These are phyloP conservation scores for Candida montana DNA, from an alignment of 805 yeast genomes.

Conservation along the genomic window DNA sequence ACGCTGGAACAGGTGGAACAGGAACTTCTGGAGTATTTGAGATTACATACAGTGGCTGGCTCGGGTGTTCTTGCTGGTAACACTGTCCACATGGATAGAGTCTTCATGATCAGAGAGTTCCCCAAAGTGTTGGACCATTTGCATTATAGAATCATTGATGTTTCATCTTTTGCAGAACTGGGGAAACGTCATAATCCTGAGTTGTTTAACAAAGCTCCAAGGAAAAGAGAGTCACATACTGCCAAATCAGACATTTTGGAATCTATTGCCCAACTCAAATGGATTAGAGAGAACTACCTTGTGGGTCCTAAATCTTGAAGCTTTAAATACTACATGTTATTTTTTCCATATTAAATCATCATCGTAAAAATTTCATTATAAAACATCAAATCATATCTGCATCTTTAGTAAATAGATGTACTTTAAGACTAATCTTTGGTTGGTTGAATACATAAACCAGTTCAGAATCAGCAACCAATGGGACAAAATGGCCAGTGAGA, in stretches of 20 bases:
- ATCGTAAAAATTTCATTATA: not conserved
- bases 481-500: constrained; percentile 14
- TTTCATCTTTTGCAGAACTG: constrained; percentile 78
- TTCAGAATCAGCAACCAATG: constrained; percentile 19
- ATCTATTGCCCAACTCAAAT: constrained; percentile 76
- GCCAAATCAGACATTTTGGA: constrained; percentile 87
- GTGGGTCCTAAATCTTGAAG: too few species aligned
- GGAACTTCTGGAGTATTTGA: constrained; percentile 60
- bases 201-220: constrained; percentile 51
- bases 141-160: constrained; percentile 83
- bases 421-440: constrained; percentile 13
- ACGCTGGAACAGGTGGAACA: constrained; percentile 56
- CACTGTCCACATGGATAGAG: constrained; percentile 84
- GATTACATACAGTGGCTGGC: constrained; percentile 44
- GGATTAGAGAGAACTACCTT: constrained; percentile 68
- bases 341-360: too few species aligned
- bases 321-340: too few species aligned
- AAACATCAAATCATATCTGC: not conserved
- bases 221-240: constrained; percentile 70
- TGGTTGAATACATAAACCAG: constrained; percentile 14
- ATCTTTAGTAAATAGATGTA: constrained; percentile 7
- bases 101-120: constrained; percentile 78
- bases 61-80: constrained; percentile 86
- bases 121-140: constrained; percentile 52
- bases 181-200: constrained; percentile 71